phyloP scores from a whole-genome alignment of 306 rosid genomes.

The Lagenaria siceraria region DNA sequence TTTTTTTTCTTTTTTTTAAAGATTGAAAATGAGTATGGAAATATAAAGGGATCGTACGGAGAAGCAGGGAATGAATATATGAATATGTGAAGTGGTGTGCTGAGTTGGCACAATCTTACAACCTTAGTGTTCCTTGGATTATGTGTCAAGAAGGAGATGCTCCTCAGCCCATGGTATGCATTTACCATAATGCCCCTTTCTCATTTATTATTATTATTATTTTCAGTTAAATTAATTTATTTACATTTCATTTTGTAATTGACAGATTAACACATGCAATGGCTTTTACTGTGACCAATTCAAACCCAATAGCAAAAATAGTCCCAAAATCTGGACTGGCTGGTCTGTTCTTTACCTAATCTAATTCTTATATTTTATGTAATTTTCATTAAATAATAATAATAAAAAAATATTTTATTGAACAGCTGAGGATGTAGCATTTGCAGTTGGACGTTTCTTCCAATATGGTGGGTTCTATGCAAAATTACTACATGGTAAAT shows the following conservation, averaged over 20 bases:
- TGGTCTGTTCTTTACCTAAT: constrained; percentile 19
- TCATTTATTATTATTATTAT: background rate
- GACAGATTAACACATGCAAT: constrained; percentile 38
- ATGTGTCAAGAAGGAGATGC: constrained; percentile 44
- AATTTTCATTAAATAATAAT: background rate
- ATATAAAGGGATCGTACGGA: constrained; percentile 30
- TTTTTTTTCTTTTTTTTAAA: too few species aligned
- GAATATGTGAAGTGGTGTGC: constrained; percentile 43
- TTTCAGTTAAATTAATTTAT: background rate
- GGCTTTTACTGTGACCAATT: constrained; percentile 41
- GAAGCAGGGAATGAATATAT: constrained; percentile 37
- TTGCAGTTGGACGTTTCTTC: constrained; percentile 33
- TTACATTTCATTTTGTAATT: background rate
- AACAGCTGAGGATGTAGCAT: constrained; percentile 55
- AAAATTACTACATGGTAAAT: constrained; percentile 47
- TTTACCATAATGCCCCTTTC: background rate
- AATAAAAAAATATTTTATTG: background rate
- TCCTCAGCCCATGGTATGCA: constrained; percentile 29
- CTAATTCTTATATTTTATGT: background rate
- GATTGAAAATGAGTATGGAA: constrained; percentile 53
- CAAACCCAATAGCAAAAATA: constrained; percentile 27
- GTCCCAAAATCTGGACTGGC: constrained; percentile 54
- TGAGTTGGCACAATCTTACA: constrained; percentile 25
- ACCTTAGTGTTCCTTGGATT: constrained; percentile 43
- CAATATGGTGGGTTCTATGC: constrained; percentile 52